Evolutionary conservation across 2,329 filamentous ascomycete genomes (phyloP).

Genomic region (Dactylellina haptotyla): DNA sequence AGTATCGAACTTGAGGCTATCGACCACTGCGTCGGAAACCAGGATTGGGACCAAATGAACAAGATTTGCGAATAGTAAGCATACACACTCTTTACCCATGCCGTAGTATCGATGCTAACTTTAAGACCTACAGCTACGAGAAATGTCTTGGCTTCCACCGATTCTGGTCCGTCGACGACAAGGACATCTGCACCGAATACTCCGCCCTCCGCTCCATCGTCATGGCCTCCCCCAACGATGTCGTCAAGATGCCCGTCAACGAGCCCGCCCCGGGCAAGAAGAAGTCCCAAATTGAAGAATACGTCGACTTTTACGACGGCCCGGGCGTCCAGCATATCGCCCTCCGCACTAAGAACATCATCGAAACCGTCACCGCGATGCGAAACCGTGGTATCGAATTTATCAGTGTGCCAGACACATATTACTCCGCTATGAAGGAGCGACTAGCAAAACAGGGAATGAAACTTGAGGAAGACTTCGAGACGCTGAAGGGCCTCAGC

Average conservation of each 20-base stretch:
- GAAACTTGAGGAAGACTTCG: constrained; percentile 79
- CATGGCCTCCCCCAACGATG: constrained; percentile 84
- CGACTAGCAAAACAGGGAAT: constrained; percentile 69
- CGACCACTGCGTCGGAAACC: constrained; percentile 97
- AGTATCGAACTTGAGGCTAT: constrained; percentile 72
- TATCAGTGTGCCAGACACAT: constrained; percentile 86
- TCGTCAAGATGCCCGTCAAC: constrained; percentile 98
- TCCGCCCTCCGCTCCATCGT: constrained; percentile 88
- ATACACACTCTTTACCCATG: neutral
- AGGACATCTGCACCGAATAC: constrained; percentile 90
- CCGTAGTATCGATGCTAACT: constrained; percentile 11
- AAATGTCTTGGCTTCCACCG: constrained; percentile 89
- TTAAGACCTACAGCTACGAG: constrained; percentile 77
- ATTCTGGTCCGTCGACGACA: constrained; percentile 97
- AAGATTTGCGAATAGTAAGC: constrained; percentile 69
- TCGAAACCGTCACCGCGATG: constrained; percentile 78
- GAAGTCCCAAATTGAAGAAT: constrained; percentile 94
- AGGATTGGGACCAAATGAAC: constrained; percentile 91
- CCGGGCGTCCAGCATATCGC: constrained; percentile 94
- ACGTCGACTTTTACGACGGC: constrained; percentile 87
- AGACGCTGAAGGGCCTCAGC: constrained; percentile 77
- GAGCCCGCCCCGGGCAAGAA: constrained; percentile 90
- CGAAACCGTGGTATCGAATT: constrained; percentile 91
- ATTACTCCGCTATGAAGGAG: constrained; percentile 80
- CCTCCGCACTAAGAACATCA: constrained; percentile 81